Conservation (phyloP, 768 basidiomycete species). For the Pleurotus giganteus region DNA sequence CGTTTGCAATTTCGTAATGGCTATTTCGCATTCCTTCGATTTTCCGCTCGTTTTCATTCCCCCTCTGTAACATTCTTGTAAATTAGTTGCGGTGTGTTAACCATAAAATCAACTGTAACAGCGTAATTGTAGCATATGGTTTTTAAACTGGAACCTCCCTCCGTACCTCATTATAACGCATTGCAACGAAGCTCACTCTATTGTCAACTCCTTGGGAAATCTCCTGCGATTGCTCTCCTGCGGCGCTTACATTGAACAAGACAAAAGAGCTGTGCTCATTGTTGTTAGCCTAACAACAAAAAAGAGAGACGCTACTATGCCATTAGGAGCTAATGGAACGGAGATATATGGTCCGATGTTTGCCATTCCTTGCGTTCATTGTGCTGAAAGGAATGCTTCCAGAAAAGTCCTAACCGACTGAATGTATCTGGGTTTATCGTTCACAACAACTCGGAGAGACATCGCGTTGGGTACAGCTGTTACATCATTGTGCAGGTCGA, state of each 20-base stretch:
- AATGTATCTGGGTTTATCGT: no score
- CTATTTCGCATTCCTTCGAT: conserved; percentile 14
- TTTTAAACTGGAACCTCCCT: background rate
- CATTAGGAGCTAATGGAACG: no score
- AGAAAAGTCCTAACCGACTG: no score
- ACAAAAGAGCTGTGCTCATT: background rate
- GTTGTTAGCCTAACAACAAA: no score
- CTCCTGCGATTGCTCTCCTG: background rate
- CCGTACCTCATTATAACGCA: background rate
- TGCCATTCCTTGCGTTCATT: no score
- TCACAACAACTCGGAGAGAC: no score
- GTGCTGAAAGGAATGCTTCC: no score
- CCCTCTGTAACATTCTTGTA: conserved; percentile 8
- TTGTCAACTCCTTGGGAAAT: background rate
- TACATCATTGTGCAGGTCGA: no score
- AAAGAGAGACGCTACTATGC: no score
- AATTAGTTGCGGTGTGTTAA: background rate
- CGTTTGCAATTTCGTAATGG: conserved; percentile 1
- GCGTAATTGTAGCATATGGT: background rate
- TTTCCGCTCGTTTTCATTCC: conserved; percentile 4
- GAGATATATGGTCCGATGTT: no score
- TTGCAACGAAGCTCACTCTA: conserved; percentile 3
- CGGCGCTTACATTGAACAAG: background rate
- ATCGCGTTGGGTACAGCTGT: no score
- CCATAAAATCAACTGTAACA: no score